phyloP scores from a whole-genome alignment of 257 asterid genomes.

The Solanum tarapatanum region DNA sequence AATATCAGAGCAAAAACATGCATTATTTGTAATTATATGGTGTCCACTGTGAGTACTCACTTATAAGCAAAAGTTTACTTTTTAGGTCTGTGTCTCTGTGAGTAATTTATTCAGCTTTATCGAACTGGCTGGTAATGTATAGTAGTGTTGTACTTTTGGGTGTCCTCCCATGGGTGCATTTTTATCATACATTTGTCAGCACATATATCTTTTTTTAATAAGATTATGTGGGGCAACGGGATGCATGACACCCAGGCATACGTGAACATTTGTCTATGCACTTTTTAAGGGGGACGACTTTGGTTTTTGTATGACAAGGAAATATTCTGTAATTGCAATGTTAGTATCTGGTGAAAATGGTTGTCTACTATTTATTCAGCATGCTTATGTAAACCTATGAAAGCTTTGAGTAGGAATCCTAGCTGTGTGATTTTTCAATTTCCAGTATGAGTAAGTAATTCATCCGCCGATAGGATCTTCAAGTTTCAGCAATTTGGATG shows the following conservation, averaged over 20 bases:
- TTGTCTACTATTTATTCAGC: constrained; percentile 47
- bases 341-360: constrained; percentile 10
- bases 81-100: background rate
- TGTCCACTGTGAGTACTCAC: background rate
- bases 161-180: constrained; percentile 27
- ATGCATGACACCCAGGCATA: background rate
- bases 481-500: constrained; percentile 49
- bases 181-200: constrained; percentile 48
- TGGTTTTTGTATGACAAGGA: constrained; percentile 28
- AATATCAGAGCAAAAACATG: background rate
- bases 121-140: background rate
- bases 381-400: constrained; percentile 43
- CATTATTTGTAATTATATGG: background rate
- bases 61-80: background rate
- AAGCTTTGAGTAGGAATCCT: constrained; percentile 44
- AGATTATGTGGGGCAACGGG: background rate
- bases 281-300: constrained; percentile 52
- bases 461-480: constrained; percentile 83
- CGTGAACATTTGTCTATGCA: constrained; percentile 37
- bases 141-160: background rate
- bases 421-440: constrained; percentile 47
- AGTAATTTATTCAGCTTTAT: background rate
- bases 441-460: constrained; percentile 62
- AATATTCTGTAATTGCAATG: constrained; percentile 21
- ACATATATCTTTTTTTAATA: constrained; percentile 17